These are phyloP conservation scores for Penicillium italicum DNA, from an alignment of 2,329 filamentous ascomycete species.

Conservation along the genomic window DNA sequence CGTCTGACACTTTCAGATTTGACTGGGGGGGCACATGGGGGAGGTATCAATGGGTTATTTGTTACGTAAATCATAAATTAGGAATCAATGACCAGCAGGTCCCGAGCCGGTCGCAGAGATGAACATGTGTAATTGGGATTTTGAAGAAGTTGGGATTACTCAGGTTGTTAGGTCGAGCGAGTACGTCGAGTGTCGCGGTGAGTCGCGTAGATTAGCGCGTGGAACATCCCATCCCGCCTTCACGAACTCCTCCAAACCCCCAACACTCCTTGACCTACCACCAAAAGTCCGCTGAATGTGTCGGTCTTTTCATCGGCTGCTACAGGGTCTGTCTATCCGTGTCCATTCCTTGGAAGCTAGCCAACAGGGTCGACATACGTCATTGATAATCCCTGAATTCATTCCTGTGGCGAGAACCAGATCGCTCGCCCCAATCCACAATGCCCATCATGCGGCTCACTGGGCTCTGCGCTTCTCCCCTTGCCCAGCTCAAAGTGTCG, in stretches of 20 bases:
- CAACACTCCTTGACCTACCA: background rate
- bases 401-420: conserved; percentile 28
- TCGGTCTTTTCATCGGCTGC: conserved; percentile 20
- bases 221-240: conserved; percentile 2
- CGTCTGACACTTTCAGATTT: no score
- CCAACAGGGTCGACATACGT: conserved; percentile 27
- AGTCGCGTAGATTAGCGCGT: conserved; percentile 15
- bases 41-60: background rate
- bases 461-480: background rate
- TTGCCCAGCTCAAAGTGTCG: background rate
- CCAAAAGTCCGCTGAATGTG: conserved; percentile 32
- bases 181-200: background rate
- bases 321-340: conserved; percentile 30
- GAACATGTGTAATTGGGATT: background rate
- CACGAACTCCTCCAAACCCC: background rate
- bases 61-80: background rate
- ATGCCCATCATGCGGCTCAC: conserved; percentile 16
- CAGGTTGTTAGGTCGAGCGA: background rate
- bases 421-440: conserved; percentile 16
- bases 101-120: background rate
- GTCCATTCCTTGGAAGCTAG: conserved; percentile 27
- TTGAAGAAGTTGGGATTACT: background rate
- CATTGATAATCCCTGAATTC: conserved; percentile 26
- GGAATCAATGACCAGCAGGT: background rate
- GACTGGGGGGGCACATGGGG: no score